Base-by-base conservation (phyloP, 2,329 filamentous ascomycete species). In the Cladosporium sp. region DNA sequence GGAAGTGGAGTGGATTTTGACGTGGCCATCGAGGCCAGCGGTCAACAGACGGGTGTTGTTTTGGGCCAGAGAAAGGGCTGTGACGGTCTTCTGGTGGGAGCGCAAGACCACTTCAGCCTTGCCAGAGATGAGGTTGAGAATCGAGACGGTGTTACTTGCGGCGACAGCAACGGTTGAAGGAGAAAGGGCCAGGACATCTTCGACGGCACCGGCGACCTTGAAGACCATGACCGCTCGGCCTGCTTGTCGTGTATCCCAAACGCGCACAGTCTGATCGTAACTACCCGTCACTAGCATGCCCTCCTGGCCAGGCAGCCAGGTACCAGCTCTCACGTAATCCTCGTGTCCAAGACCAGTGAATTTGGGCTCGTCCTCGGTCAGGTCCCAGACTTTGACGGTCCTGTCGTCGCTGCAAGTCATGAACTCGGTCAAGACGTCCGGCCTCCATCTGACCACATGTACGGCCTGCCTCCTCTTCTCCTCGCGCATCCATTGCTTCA, bases 1-100 rank as follows among this genome's bases (percentile, higher is more conserved):
- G 1, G 84, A 85, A 1, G 91, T 96, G 71, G 97, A 92, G 63
- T 95, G 97, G 34, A 99, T 83, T 73, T 99, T 99, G 73, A 97
- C 85, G 70, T 97, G 93, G 8, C 93, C 95, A 68, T 99, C 93
- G 40, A 99, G 78, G 17, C 86, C 90, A 69, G 90, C 93, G 57
- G 86, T 91, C 48, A 99, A 80, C 51, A 99, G 78, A 44, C 93
- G 83, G 44, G 83, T 83, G 41, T 88, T 88, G 59, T 87, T 82
- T 39, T 89, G 91, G 7, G 90, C 91, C 29, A 95, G 75, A 45
- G 86, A 85, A 49, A 99, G 78, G 7, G 87, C 85, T 0, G 93
- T 97, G 54, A 99, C 91, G 1, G 93, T 96, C 81, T 97, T 99
- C 67, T 99, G 93, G 70, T 99, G 93, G 67, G 95, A 97, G 60